Base-by-base conservation (phyloP, 169 alveolate species). In the Eimeria falciformis region DNA sequence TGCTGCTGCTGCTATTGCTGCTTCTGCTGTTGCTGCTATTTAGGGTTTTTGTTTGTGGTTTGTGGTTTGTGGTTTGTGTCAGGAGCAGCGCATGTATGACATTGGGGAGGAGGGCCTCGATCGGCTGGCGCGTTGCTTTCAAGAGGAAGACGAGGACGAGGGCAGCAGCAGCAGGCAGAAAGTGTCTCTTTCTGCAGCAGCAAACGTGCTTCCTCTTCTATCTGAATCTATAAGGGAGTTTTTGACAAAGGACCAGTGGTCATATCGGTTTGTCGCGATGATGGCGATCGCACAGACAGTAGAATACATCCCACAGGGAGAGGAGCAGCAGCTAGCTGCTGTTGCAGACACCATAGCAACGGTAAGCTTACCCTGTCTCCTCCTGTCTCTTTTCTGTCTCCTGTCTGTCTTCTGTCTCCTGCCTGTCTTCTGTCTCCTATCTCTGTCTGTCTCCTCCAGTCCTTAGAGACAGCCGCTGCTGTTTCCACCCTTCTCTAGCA, bases 51-150 rank as follows among this genome's bases (percentile, higher is more conserved):
- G 58, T 50, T 50, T 50, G 7, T 7, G 58, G 7, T 7, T 14
- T 50, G 58, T 50, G 7, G 58, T 14, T 50, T 7, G 21, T 50
- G 58, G 21, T 50, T 14, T 9, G 7, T 50, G 7, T 14, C 93
- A 90, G 93, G 87, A 90, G 77, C 83, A 75, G 81, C 88, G 90
- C 9, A 37, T 91, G 47, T 91, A 78, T 71, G 88, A 45, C 37
- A 58, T 89, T 47, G 95, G 95, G 5, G 95, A 92, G 33, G 92
- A 78, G 53, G 85, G 83, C 21, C 69, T 92, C 37, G 95, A 89
- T 68, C 90, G 95, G 12, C 50, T 92, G 17, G 91, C 91, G 37
- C 55, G 85, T 18, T 25, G 83, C 50, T 46, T 90, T 50, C 55
- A 53, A 17, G 46, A 43, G 58, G 69, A 66, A 2, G 90, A 47